Conservation (phyloP, 257 asterid genomes). For the Paraleonurus japonicus region DNA sequence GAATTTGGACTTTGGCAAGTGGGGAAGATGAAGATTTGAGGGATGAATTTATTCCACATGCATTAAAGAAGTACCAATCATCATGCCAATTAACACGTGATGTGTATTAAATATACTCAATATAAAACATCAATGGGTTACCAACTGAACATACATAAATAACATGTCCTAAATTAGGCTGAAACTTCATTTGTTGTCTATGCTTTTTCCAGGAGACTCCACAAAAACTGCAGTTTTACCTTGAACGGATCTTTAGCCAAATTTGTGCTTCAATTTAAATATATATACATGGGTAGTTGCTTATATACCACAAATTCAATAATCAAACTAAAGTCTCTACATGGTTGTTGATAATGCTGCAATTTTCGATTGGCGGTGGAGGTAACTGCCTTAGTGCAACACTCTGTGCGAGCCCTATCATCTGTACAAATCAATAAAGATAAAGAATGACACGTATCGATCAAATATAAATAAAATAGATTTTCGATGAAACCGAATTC, state of each 20-base stretch:
- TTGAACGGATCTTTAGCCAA: no score
- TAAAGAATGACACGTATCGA: no score
- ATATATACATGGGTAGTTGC: neutral
- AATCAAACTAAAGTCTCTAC: constrained; percentile 25
- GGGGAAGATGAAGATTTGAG: no score
- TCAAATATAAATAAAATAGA: no score
- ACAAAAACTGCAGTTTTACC: no score
- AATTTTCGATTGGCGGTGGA: constrained; percentile 14
- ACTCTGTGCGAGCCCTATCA: constrained; percentile 60
- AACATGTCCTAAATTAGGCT: neutral
- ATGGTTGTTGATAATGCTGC: constrained; percentile 21
- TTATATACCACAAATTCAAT: neutral
- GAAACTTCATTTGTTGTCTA: neutral
- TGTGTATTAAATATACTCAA: neutral
- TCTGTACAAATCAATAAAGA: constrained; percentile 27
- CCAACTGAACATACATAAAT: neutral
- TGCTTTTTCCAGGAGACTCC: neutral
- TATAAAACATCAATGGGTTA: no score
- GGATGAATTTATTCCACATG: no score
- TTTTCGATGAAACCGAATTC: no score
- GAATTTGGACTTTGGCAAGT: no score
- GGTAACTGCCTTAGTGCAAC: constrained; percentile 32
- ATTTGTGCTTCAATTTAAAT: neutral
- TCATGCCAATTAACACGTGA: neutral
- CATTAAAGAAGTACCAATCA: neutral